Base-by-base conservation (phyloP, 169 alveolate genomes). In the Cryptosporidium sp. region DNA sequence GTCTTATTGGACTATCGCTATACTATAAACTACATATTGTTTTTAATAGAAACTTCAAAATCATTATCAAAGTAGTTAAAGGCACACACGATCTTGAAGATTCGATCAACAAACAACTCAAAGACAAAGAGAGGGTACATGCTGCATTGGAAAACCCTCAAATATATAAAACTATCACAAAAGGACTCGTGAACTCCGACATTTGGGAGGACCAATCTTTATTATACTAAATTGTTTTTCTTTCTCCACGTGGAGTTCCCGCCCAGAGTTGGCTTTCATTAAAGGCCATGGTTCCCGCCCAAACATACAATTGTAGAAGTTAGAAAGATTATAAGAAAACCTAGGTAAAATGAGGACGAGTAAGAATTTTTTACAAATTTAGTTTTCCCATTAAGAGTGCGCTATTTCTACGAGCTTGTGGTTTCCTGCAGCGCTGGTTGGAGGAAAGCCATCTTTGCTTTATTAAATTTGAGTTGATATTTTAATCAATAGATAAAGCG, bases 61-160 rank as follows among this genome's bases (percentile, higher is more conserved):
- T 95, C 18, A 86, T 92, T 45, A 95, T 94, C 18, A 93, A 86
- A 65, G 94, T 92, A 43, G 43, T 45, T 31, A 84, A 92, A 39
- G 98, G 99, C 18, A 93, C 98, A 3, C 99, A 98, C 86, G 94
- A 95, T 62, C 92, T 94, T 26, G 98, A 95, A 70, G 85, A 91
- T 4, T 95, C 97, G 39, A 96, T 98, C 29, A 98, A 97, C 91
- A 97, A 97, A 74, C 98, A 97, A 84, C 94, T 98, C 50, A 93
- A 94, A 71, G 99, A 98, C 93, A 98, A 98, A 85, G 99, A 98
- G 91, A 94, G 99, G 91, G 97, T 97, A 9, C 93, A 97, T 45
- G 99, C 99, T 14, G 99, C 99, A 6, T 71, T 96, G 48, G 99
- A 97, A 91, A 97, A 96, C 73, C 95, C 96, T 9, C 91, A 93